phyloP scores from a whole-genome alignment of 2,329 filamentous ascomycete genomes.

The Talaromyces sp. region DNA sequence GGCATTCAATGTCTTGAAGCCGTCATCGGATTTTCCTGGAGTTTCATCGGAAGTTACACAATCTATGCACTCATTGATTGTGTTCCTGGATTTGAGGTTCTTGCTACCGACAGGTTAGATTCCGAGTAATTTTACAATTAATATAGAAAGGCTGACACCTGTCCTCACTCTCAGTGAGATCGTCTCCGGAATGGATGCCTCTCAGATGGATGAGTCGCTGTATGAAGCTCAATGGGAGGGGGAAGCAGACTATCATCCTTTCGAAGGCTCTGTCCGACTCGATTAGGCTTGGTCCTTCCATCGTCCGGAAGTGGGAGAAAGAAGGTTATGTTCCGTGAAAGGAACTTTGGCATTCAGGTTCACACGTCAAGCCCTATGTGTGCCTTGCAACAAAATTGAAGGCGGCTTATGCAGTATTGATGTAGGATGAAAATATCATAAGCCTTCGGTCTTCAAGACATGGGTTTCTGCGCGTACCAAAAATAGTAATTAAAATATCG shows the following conservation, averaged over 20 bases:
- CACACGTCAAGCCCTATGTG: neutral
- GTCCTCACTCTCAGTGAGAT: conserved; percentile 33
- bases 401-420: neutral
- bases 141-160: neutral
- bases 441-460: neutral
- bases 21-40: conserved; percentile 51
- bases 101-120: conserved; percentile 52
- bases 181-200: conserved; percentile 48
- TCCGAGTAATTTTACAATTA: neutral
- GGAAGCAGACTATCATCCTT: conserved; percentile 29
- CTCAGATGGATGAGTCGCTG: conserved; percentile 50
- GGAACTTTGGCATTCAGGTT: no score
- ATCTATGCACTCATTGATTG: conserved; percentile 53
- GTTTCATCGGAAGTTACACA: conserved; percentile 48
- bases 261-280: conserved; percentile 7
- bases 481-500: conserved; percentile 15
- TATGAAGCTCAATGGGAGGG: conserved; percentile 36
- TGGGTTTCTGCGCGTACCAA: conserved; percentile 15
- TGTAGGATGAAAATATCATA: neutral
- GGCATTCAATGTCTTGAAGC: conserved; percentile 52
- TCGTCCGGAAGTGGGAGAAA: neutral
- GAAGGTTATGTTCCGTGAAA: neutral
- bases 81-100: conserved; percentile 51
- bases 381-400: neutral
- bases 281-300: neutral